Percentiles rank a stretch among this genome's conserved stretches.
Conservation (phyloP, 805 yeast species). For the Candida insectalens region DNA sequence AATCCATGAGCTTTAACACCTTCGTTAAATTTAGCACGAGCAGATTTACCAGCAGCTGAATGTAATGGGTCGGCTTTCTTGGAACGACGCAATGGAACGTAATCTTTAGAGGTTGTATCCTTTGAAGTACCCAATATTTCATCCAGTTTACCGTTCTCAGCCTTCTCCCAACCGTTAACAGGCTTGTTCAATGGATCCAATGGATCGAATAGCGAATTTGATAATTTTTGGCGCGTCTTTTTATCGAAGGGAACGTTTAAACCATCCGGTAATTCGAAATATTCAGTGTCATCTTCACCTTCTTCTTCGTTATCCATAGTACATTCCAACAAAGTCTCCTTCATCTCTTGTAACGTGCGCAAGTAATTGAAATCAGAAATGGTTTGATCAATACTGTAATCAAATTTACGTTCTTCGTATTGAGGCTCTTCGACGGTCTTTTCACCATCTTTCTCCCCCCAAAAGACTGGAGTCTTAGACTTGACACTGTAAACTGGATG, state of each 20-base stretch:
- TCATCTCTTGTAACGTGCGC: constrained; percentile 59
- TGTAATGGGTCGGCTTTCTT: constrained; percentile 27
- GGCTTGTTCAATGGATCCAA: constrained; percentile 18
- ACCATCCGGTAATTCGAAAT: constrained; percentile 73
- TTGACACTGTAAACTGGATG: constrained; percentile 42
- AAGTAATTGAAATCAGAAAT: constrained; percentile 48
- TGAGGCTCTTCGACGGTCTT: constrained; percentile 10
- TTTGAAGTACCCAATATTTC: constrained; percentile 16
- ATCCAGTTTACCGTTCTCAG: constrained; percentile 47
- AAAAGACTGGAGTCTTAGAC: constrained; percentile 27
- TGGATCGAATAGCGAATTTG: constrained; percentile 70
- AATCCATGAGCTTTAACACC: constrained; percentile 4
- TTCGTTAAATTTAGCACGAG: not conserved
- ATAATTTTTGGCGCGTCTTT: constrained; percentile 50
- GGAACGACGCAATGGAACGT: constrained; percentile 63
- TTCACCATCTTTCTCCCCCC: too few relatives aligned
- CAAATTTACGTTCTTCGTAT: constrained; percentile 19
- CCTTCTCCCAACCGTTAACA: constrained; percentile 23
- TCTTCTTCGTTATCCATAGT: constrained; percentile 21
- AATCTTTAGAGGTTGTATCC: constrained; percentile 41
- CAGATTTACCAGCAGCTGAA: not conserved
- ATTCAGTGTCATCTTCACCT: constrained; percentile 18
- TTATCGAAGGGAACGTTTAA: constrained; percentile 47
- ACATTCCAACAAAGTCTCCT: constrained; percentile 53
- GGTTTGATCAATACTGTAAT: constrained; percentile 33